Evolutionary conservation across 495 filamentous ascomycete genomes (phyloP).

Genomic region (Neurospora hispaniola): DNA sequence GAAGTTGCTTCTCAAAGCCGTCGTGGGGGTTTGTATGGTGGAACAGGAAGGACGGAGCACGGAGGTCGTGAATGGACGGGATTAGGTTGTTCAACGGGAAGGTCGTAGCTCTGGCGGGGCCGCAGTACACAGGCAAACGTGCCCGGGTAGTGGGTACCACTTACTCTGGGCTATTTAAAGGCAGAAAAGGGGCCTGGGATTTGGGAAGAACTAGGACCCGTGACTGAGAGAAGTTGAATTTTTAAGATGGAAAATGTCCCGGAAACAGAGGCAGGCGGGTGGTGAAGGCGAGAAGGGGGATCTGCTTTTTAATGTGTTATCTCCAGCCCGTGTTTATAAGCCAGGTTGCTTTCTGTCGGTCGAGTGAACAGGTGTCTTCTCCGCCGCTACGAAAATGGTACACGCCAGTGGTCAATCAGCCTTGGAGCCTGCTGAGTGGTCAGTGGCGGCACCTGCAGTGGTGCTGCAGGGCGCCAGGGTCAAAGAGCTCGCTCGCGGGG

Average conservation of each 20-base stretch:
- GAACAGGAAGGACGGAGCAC: neutral
- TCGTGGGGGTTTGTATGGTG: neutral
- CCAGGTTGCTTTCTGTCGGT: constrained; percentile 9
- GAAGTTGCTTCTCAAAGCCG: neutral
- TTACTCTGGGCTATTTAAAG: constrained; percentile 21
- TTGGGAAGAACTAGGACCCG: neutral
- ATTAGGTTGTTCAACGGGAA: neutral
- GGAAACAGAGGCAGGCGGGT: constrained; percentile 1
- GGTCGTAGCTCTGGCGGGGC: neutral
- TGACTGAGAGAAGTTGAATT: neutral
- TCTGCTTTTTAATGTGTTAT: constrained; percentile 17
- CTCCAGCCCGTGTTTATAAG: constrained; percentile 11
- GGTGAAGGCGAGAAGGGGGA: constrained; percentile 6
- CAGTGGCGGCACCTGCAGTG: neutral
- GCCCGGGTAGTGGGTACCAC: constrained; percentile 3
- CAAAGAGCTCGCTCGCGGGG: neutral
- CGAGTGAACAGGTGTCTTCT: constrained; percentile 27
- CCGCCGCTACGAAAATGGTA: constrained; percentile 3
- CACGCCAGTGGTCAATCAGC: constrained; percentile 1
- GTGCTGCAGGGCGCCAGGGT: neutral
- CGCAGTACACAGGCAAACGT: neutral
- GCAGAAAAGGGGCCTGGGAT: constrained; percentile 11
- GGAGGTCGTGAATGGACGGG: neutral
- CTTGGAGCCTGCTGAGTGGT: constrained; percentile 5
- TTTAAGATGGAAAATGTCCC: constrained; percentile 4